Evolutionary conservation across 257 asterid genomes (phyloP).

Genomic region (Ilex asprella): DNA sequence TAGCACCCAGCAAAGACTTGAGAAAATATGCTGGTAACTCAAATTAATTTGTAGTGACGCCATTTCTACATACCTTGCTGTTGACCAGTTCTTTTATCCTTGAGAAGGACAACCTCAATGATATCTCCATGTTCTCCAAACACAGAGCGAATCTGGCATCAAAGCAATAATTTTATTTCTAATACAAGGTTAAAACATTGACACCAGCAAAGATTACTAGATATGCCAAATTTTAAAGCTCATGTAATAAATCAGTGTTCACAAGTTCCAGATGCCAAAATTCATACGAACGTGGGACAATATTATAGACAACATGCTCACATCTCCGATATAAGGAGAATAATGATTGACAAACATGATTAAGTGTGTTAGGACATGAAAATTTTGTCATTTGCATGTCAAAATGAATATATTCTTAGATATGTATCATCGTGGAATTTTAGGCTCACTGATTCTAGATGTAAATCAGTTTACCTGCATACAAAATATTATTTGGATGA

Average conservation of each 20-base stretch:
- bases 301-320: not conserved
- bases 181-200: not conserved
- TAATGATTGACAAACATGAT: too few species aligned
- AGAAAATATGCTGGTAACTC: not conserved
- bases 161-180: not conserved
- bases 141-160: slow-evolving; percentile 34
- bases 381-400: too few species aligned
- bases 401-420: too few species aligned
- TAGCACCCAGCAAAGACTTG: too few species aligned
- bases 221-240: not conserved
- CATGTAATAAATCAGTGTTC: not conserved
- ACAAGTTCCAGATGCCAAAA: not conserved
- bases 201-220: not conserved
- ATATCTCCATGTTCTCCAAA: slow-evolving; percentile 69
- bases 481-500: too few species aligned
- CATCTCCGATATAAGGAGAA: too few species aligned
- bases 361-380: too few species aligned
- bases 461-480: too few species aligned
- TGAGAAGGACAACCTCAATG: slow-evolving; percentile 67
- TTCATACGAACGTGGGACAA: not conserved
- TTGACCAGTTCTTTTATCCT: slow-evolving; percentile 64
- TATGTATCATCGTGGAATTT: too few species aligned
- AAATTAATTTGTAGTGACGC: not conserved
- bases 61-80: slow-evolving; percentile 52
- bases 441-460: too few species aligned